Conservation (phyloP, 352 stramenopile species). For the Pythium utonaiense region DNA sequence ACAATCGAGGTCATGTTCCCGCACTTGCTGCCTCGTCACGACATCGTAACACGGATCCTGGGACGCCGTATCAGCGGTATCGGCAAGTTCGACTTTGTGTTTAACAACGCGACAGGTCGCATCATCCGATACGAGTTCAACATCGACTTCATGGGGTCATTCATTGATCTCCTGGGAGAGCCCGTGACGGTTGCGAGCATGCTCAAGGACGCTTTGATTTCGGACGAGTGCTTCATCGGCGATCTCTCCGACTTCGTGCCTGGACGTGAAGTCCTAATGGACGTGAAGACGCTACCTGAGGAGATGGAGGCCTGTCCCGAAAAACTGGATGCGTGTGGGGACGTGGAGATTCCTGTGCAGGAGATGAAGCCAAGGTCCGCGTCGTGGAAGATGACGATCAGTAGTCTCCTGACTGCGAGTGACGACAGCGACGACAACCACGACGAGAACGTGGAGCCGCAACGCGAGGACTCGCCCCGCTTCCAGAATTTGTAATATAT, state of each 20-base stretch:
- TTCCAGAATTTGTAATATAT: background rate
- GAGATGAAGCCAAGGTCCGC: background rate
- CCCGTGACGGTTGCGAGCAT: constrained; percentile 34
- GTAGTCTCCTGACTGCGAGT: constrained; percentile 13
- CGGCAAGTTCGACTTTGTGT: constrained; percentile 40
- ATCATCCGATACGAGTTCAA: constrained; percentile 44
- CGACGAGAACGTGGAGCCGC: no score
- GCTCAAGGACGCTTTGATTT: constrained; percentile 40
- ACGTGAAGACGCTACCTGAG: no score
- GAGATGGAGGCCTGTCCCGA: no score
- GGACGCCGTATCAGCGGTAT: constrained; percentile 30
- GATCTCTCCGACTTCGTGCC: constrained; percentile 22
- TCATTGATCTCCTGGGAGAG: constrained; percentile 38
- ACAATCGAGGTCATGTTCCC: constrained; percentile 58
- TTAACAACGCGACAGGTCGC: constrained; percentile 33
- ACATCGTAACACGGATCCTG: constrained; percentile 29
- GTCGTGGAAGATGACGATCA: constrained; percentile 21
- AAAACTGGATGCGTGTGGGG: no score
- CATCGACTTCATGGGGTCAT: constrained; percentile 38
- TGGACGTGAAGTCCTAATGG: no score
- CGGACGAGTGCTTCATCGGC: constrained; percentile 50
- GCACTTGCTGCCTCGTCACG: constrained; percentile 27
- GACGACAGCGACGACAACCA: background rate
- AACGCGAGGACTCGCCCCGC: background rate
- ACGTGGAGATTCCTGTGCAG: background rate